Base-by-base conservation (phyloP, 1,139 yeast species). In the Geotrichum carabidarum region DNA sequence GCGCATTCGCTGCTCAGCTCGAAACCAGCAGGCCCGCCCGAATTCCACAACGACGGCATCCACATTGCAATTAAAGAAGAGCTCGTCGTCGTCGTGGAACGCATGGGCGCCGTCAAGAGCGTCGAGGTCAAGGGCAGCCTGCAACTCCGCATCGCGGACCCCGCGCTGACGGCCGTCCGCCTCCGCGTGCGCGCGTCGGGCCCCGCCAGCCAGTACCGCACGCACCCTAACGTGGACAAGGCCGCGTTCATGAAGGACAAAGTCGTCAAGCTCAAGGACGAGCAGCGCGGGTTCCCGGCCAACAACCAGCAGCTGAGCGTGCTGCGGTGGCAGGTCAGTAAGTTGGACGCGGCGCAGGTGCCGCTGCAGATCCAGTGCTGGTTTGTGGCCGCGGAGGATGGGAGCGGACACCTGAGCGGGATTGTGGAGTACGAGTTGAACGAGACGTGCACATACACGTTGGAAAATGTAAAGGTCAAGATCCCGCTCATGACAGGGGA, bases 151-250 rank as follows among this genome's bases (percentile, higher is more conserved):
- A 83, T 93, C 62, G 90, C 86, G 67, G 80, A 89, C 64, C 75
- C 85, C 12, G 79, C 78, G 37, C 76, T 84, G 60, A 81, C 95
- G 17, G 79, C 78, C 60, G 79, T 89, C 57, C 81, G 80, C 67
- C 77, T 91, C 56, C 68, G 81, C 59, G 76, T 91, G 59, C 69
- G 75, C 48, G 75, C 82, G 42, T 76, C 71, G 48, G 76, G 75
- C 53, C 72, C 75, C 44, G 69, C 75, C 14, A 57, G 75, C 36
- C 93, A 84, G 68, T 93, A 82, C 76, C 90, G 91, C 71, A 89
- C 98, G 32, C 96, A 93, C 74, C 99, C 99, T 59, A 90, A 91
- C 68, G 95, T 93, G 61, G 97, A 93, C 73, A 84, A 88, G 67
- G 75, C 75, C 49, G 72, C 81, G 65, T 93, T 91, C 70, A 76